phyloP scores from a whole-genome alignment of 768 basidiomycete genomes.

The Lentinus tigrinus region DNA sequence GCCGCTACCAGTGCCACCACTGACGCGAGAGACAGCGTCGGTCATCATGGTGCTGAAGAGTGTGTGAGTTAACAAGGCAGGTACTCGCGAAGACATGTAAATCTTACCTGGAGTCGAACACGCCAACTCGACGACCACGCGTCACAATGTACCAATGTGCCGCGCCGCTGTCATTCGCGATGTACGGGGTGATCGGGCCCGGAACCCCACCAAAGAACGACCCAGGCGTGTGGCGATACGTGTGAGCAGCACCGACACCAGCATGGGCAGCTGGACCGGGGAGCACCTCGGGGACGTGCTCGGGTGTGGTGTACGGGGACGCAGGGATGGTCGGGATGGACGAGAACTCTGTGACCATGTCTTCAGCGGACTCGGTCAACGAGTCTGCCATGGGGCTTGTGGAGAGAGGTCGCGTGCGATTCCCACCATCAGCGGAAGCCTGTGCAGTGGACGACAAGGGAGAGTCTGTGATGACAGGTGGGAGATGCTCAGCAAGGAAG shows the following conservation, averaged over 20 bases:
- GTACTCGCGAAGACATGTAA: neutral
- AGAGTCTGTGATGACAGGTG: neutral
- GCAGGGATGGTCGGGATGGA: neutral
- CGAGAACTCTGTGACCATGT: no score
- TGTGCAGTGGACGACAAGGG: no score
- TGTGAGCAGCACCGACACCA: neutral
- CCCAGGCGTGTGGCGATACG: neutral
- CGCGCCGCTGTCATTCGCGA: neutral
- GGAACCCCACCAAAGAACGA: neutral
- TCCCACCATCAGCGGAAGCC: no score
- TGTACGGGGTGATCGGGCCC: no score
- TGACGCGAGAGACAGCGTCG: no score
- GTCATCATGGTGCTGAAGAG: no score
- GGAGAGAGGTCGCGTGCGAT: no score
- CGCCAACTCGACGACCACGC: neutral
- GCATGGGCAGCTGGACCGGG: neutral
- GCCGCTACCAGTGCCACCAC: no score
- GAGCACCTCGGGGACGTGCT: neutral
- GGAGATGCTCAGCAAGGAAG: neutral
- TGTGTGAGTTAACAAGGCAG: no score
- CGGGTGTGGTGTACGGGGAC: neutral
- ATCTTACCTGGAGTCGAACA: neutral
- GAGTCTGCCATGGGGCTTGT: no score
- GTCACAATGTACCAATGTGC: neutral
- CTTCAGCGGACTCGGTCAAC: no score